Evolutionary conservation across 2,329 filamentous ascomycete species (phyloP).

Genomic region (Ophiostoma himal-ulmi): DNA sequence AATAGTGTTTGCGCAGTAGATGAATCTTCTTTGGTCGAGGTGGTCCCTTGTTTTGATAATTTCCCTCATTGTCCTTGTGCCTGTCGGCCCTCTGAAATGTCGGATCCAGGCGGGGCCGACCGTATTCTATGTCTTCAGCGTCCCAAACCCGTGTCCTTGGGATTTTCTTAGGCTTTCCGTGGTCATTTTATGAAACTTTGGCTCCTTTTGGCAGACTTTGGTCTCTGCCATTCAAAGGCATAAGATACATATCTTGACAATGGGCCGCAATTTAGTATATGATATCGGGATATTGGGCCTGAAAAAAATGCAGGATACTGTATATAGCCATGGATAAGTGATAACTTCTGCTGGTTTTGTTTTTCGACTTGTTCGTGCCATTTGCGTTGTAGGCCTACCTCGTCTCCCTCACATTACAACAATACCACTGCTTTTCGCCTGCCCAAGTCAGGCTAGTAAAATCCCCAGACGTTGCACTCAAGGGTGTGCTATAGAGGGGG

Average conservation of each 20-base stretch:
- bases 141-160: constrained; percentile 35
- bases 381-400: background rate
- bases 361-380: background rate
- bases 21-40: constrained; percentile 14
- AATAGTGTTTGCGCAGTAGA: background rate
- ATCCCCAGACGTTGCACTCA: background rate
- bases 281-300: background rate
- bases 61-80: constrained; percentile 1
- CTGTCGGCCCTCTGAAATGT: constrained; percentile 1
- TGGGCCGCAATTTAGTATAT: background rate
- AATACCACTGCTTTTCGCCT: background rate
- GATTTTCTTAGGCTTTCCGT: constrained; percentile 24
- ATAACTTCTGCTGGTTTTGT: background rate
- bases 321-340: background rate
- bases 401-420: background rate
- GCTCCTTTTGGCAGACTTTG: background rate
- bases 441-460: background rate
- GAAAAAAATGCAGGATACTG: background rate
- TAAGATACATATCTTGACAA: background rate
- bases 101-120: constrained; percentile 26
- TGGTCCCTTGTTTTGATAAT: background rate
- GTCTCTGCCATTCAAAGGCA: background rate
- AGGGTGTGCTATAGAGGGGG: background rate
- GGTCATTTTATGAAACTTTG: background rate
- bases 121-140: constrained; percentile 25